Base-by-base conservation (phyloP, 1,284 basidiomycete species). In the Agroathelia rolfsii region DNA sequence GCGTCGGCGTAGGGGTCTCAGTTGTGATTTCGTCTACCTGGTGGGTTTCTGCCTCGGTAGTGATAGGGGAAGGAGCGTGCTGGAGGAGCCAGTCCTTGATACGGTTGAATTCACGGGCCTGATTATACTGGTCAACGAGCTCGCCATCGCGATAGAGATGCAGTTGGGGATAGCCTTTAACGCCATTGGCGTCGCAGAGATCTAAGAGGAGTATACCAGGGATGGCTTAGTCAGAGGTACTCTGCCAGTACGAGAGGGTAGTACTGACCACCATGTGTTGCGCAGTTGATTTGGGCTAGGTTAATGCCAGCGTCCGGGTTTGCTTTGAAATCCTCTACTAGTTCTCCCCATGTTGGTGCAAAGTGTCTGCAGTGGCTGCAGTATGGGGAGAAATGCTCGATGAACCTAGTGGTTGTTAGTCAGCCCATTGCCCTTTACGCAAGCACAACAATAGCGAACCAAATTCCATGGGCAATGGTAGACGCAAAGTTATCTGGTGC, bases 201-300 rank as follows among this genome's bases (percentile, higher is more conserved):
- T 94, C 89, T 93, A 33, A 28, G 16, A 23, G 18, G 21, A 17
- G 24, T 29, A 6, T 24, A 28, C 29, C 8, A 20, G n/a, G 14
- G 27, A 9, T 14, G 26, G 28, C 18, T 31, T 28, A n/a, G 27
- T 15, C 11, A 17, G 23, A 13, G 37, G 25, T 23, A 30, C 17
- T 6, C 6, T n/a, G 31, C 16, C 29, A 11, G n/a, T 7, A n/a
- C n/a, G n/a, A n/a, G n/a, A n/a, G n/a, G n/a, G n/a, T n/a, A n/a
- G 7, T 24, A 60, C 80, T 41, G 40, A 84, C 88, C 89, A 48
- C 87, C 87, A 50, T 88, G 65, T 3, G 80, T 66, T 0, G 77
- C 66, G 50, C 92, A 95, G 55, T 94, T 79, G 26, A 95, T 79
- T 50, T 90, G 89, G 0, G 82, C 88, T 38, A 92, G 66, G 35